phyloP scores from a whole-genome alignment of 805 yeast genomes.

The Saccharomycopsis selenospora region DNA sequence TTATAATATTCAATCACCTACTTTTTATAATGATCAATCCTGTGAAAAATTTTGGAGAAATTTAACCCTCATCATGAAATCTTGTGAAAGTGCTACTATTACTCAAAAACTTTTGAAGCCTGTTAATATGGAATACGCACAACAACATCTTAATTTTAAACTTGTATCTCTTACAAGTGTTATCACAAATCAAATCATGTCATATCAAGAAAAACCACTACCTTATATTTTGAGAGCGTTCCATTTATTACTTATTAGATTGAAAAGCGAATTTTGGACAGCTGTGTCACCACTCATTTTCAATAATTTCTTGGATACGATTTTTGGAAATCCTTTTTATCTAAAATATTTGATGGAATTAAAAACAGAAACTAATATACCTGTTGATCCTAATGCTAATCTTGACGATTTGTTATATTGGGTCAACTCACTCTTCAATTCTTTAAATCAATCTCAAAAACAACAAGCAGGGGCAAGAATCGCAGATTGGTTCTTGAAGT shows the following conservation, averaged over 20 bases:
- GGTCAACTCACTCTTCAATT: constrained; percentile 40
- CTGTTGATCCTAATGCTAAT: constrained; percentile 29
- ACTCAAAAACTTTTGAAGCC: constrained; percentile 26
- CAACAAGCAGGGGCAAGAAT: constrained; percentile 47
- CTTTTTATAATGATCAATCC: constrained; percentile 35
- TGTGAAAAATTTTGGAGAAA: constrained; percentile 45
- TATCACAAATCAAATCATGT: constrained; percentile 45
- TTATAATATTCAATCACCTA: constrained; percentile 46
- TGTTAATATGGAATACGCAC: constrained; percentile 23
- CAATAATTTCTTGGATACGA: constrained; percentile 50
- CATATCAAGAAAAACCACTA: constrained; percentile 35
- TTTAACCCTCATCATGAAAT: constrained; percentile 31
- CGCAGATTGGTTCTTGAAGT: constrained; percentile 40
- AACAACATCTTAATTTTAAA: constrained; percentile 25
- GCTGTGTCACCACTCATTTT: constrained; percentile 46
- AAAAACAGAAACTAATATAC: constrained; percentile 24
- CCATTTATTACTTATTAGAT: constrained; percentile 34
- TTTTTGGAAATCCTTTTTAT: constrained; percentile 49
- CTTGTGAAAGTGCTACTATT: constrained; percentile 32
- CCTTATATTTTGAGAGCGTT: constrained; percentile 52
- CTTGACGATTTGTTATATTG: constrained; percentile 46
- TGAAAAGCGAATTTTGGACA: constrained; percentile 48
- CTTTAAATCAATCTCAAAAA: constrained; percentile 42
- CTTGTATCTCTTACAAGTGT: constrained; percentile 34
- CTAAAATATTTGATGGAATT: constrained; percentile 29